phyloP scores from a whole-genome alignment of 73 alveolate species.

The Blepharisma stoltei region DNA sequence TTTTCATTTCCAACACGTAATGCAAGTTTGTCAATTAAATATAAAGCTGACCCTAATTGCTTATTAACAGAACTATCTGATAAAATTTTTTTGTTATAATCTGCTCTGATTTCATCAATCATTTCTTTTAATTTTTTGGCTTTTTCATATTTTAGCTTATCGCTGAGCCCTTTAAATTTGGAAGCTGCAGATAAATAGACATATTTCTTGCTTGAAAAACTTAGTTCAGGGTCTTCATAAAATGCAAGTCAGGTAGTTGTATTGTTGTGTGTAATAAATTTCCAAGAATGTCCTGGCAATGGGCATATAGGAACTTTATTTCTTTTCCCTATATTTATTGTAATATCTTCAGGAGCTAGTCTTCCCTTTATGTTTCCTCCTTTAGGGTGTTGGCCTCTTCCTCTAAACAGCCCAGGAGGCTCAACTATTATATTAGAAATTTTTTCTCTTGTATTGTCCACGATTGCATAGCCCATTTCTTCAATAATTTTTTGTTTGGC shows the following conservation, averaged over 20 bases:
- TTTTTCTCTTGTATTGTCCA: conserved; percentile 93
- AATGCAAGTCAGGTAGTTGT: conserved; percentile 97
- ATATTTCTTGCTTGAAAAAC: conserved; percentile 73
- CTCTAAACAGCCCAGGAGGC: conserved; percentile 98
- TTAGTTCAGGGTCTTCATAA: conserved; percentile 87
- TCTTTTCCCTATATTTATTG: conserved; percentile 77
- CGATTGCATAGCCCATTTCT: conserved; percentile 85
- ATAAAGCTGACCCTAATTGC: conserved; percentile 97
- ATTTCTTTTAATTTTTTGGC: conserved; percentile 75
- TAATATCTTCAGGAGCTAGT: conserved; percentile 87
- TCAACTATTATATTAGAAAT: conserved; percentile 88
- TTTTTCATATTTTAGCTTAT: conserved; percentile 93
- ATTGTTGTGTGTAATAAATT: conserved; percentile 87
- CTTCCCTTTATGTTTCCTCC: conserved; percentile 91
- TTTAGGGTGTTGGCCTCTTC: conserved; percentile 99
- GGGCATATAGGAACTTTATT: conserved; percentile 60
- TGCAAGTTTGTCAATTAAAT: conserved; percentile 96
- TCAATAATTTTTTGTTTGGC: conserved; percentile 71
- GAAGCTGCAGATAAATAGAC: conserved; percentile 93
- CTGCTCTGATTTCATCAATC: conserved; percentile 78
- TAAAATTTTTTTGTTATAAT: conserved; percentile 76
- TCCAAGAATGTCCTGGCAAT: conserved; percentile 97
- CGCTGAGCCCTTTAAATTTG: conserved; percentile 92
- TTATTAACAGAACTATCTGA: conserved; percentile 56
- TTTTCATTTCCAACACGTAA: conserved; percentile 99